phyloP scores from a whole-genome alignment of 306 rosid species.

The Leucaena leucocephala region DNA sequence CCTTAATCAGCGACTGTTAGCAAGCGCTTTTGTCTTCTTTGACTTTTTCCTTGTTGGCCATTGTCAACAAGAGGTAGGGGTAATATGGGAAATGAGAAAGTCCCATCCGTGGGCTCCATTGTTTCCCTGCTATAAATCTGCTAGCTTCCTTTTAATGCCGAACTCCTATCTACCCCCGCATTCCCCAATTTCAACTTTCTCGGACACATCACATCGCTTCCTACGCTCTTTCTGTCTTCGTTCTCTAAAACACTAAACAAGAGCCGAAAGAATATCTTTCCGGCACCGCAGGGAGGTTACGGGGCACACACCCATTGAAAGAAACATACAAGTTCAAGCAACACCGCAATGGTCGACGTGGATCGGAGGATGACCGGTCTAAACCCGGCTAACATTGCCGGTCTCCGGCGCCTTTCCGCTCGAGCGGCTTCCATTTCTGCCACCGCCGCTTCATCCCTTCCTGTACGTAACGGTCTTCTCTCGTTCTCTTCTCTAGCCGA shows the following conservation, averaged over 20 bases:
- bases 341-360: slow-evolving; percentile 87
- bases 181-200: background rate
- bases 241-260: background rate
- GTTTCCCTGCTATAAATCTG: slow-evolving; percentile 50
- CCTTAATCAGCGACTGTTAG: background rate
- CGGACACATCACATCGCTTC: background rate
- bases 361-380: slow-evolving; percentile 96
- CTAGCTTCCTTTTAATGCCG: slow-evolving; percentile 7
- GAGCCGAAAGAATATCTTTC: background rate
- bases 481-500: slow-evolving; percentile 75
- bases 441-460: slow-evolving; percentile 47
- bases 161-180: slow-evolving; percentile 14
- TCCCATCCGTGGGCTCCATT: slow-evolving; percentile 41
- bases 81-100: slow-evolving; percentile 23
- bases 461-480: slow-evolving; percentile 68
- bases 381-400: slow-evolving; percentile 93
- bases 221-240: background rate
- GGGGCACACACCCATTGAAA: background rate
- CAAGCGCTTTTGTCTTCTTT: background rate
- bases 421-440: slow-evolving; percentile 76
- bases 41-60: slow-evolving; percentile 6
- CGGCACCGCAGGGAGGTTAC: background rate
- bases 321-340: background rate
- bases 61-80: slow-evolving; percentile 8
- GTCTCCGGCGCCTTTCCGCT: slow-evolving; percentile 89